Conservation (phyloP, 495 filamentous ascomycete genomes). For the Xylaria flabelliformis region DNA sequence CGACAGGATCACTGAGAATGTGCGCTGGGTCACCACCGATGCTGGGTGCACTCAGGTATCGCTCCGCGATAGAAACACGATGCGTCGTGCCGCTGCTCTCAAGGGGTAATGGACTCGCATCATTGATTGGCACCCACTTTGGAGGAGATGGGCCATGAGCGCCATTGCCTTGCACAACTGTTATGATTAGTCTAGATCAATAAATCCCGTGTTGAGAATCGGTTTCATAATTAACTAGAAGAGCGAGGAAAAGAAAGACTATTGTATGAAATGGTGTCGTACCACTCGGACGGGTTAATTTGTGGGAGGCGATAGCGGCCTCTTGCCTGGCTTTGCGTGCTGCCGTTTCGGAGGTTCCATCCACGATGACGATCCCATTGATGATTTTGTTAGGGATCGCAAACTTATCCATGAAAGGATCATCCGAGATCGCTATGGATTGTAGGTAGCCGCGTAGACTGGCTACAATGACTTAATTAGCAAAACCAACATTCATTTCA, state of each 20-base stretch:
- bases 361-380: slow-evolving; percentile 32
- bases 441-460: neutral
- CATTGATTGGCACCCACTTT: neutral
- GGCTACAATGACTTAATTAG: slow-evolving; percentile 1
- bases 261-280: neutral
- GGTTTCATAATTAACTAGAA: neutral
- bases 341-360: slow-evolving; percentile 28
- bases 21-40: slow-evolving; percentile 13
- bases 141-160: neutral
- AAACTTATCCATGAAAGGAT: slow-evolving; percentile 27
- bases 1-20: neutral
- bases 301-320: neutral
- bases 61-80: neutral
- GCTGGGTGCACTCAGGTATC: slow-evolving; percentile 24
- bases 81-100: neutral
- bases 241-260: neutral
- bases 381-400: slow-evolving; percentile 24
- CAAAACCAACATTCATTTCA: neutral
- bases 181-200: neutral
- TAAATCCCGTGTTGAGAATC: neutral
- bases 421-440: neutral
- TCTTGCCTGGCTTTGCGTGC: neutral
- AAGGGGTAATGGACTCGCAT: neutral
- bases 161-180: neutral
- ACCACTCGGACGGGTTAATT: neutral